Evolutionary conservation across 2,329 filamentous ascomycete species (phyloP).

Genomic region (Didymella pinodella): DNA sequence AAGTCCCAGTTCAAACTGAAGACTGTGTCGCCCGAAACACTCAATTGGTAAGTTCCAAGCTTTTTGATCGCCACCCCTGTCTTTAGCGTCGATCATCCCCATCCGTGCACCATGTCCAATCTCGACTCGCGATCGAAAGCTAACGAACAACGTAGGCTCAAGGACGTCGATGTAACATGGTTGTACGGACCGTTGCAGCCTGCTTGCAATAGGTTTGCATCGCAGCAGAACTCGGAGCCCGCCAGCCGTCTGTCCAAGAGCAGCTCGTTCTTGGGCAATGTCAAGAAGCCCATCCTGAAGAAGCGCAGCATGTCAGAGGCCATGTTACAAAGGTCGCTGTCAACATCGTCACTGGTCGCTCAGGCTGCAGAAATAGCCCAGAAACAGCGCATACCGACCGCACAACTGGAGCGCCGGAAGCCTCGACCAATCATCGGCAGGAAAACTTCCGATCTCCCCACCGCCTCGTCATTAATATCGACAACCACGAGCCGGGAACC

Average conservation of each 20-base stretch:
- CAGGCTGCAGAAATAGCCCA: conserved; percentile 87
- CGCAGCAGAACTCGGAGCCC: conserved; percentile 58
- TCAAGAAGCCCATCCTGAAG: conserved; percentile 92
- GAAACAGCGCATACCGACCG: conserved; percentile 74
- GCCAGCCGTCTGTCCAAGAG: conserved; percentile 65
- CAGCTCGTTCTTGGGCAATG: conserved; percentile 68
- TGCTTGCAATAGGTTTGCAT: conserved; percentile 64
- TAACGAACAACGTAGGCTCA: conserved; percentile 71
- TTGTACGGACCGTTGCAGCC: conserved; percentile 91
- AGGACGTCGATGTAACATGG: conserved; percentile 98
- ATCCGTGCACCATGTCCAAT: conserved; percentile 33
- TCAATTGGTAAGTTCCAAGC: conserved; percentile 79
- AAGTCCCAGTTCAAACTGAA: conserved; percentile 87
- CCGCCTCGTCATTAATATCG: conserved; percentile 67
- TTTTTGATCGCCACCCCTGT: conserved; percentile 36
- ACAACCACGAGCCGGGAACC: conserved; percentile 68
- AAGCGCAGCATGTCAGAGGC: conserved; percentile 96
- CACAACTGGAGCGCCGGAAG: conserved; percentile 54
- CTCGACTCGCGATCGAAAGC: conserved; percentile 20
- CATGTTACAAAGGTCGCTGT: conserved; percentile 89
- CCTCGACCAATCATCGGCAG: conserved; percentile 66
- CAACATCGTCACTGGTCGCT: conserved; percentile 86
- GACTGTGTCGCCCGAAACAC: conserved; percentile 86
- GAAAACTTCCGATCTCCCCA: conserved; percentile 73
- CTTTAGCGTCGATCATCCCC: conserved; percentile 39